Evolutionary conservation across 108 stramenopile species (phyloP).

Genomic region (Cyclostephanos invisitatus): DNA sequence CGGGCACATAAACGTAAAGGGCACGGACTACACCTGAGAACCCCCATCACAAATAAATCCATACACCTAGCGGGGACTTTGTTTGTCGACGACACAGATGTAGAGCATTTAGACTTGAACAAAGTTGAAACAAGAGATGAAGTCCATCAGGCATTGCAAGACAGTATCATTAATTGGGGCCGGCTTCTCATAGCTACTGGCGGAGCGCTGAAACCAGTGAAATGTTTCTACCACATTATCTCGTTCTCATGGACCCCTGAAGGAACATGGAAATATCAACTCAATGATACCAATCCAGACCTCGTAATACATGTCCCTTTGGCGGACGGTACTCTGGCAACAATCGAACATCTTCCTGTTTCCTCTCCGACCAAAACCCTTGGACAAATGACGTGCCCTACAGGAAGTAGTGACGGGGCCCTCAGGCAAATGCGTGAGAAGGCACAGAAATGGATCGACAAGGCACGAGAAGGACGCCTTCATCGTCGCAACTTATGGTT

Average conservation of each 20-base stretch:
- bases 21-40: not conserved
- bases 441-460: constrained; percentile 11
- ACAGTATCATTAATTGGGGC: not conserved
- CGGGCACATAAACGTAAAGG: not conserved
- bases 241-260: not conserved
- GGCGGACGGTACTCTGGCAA: not conserved
- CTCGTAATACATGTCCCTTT: not conserved
- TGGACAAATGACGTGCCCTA: constrained; percentile 5
- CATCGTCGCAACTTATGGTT: constrained; percentile 9
- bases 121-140: not conserved
- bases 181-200: not conserved
- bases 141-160: not conserved
- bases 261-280: not conserved
- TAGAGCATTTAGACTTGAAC: not conserved
- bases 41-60: not conserved
- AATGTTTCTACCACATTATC: constrained; percentile 1
- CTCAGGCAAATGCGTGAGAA: constrained; percentile 13
- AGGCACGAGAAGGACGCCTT: constrained; percentile 3
- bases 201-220: not conserved
- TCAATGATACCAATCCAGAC: not conserved
- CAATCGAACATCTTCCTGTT: constrained; percentile 13
- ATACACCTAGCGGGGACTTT: not conserved
- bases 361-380: constrained; percentile 9
- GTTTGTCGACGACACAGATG: constrained; percentile 8
- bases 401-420: not conserved